Percentiles rank a stretch among this genome's conserved stretches.
phyloP scores from a whole-genome alignment of 2,329 filamentous ascomycete species.

The Sporothrix humicola region DNA sequence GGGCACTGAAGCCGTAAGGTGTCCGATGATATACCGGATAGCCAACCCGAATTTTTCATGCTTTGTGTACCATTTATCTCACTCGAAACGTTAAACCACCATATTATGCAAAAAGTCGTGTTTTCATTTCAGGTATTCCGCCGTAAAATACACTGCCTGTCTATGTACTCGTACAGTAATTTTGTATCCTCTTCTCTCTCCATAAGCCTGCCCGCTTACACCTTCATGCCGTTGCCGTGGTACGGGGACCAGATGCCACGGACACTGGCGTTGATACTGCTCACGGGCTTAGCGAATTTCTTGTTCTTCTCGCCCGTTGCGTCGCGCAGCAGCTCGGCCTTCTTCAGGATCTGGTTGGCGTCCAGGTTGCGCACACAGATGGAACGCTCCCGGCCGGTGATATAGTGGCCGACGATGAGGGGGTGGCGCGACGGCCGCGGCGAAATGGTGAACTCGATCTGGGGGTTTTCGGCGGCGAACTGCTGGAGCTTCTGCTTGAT shows the following conservation, averaged over 20 bases:
- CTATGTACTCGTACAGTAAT: conserved; percentile 18
- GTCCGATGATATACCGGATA: conserved; percentile 94
- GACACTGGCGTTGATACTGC: conserved; percentile 68
- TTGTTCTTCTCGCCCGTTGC: conserved; percentile 76
- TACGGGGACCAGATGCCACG: conserved; percentile 75
- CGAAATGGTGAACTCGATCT: conserved; percentile 89
- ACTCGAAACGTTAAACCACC: too few relatives aligned
- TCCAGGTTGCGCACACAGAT: conserved; percentile 90
- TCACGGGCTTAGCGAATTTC: conserved; percentile 67
- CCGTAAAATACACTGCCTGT: conserved; percentile 19
- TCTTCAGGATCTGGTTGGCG: conserved; percentile 78
- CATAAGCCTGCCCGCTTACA: conserved; percentile 46
- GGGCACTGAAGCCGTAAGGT: conserved; percentile 89
- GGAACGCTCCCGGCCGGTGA: conserved; percentile 85
- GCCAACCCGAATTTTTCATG: conserved; percentile 58
- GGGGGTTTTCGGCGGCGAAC: conserved; percentile 82
- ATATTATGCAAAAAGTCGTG: conserved; percentile 18
- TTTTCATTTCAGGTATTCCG: conserved; percentile 23
- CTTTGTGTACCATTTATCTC: too few relatives aligned
- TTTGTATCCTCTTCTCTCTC: conserved; percentile 29
- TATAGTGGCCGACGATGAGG: conserved; percentile 85
- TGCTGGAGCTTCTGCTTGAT: conserved; percentile 75
- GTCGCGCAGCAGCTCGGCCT: conserved; percentile 74
- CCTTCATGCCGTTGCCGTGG: conserved; percentile 63
- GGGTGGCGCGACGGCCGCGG: conserved; percentile 90